Percentiles rank a stretch among this genome's conserved stretches.
Conservation (phyloP, 805 yeast genomes). For the Sporopachydermia lactativora region DNA sequence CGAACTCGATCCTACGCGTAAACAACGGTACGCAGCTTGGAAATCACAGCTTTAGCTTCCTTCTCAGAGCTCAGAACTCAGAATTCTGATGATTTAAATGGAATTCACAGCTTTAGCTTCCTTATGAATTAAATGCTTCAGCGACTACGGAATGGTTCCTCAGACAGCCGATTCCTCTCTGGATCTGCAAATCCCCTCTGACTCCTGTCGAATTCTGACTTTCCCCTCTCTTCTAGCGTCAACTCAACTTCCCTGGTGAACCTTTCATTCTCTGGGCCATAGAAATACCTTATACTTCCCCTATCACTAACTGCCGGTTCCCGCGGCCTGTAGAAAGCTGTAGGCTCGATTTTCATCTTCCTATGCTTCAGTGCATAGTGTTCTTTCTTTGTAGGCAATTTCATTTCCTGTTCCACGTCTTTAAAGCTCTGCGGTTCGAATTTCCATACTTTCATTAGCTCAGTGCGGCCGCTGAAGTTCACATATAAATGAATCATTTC, state of each 20-base stretch:
- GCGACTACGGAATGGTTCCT: too few species aligned
- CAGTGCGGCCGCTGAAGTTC: constrained; percentile 1
- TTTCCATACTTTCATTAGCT: background rate
- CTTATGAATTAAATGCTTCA: too few species aligned
- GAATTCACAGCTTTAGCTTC: too few species aligned
- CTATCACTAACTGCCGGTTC: background rate
- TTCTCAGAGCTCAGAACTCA: too few species aligned
- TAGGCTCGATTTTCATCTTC: background rate
- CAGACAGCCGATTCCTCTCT: too few species aligned
- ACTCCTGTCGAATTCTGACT: too few species aligned
- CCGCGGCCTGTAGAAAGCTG: background rate
- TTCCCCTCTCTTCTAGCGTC: too few species aligned
- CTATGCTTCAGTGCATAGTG: background rate
- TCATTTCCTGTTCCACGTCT: background rate
- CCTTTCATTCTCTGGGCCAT: background rate
- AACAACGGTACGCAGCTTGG: constrained; percentile 32
- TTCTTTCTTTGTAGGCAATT: background rate
- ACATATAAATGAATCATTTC: background rate
- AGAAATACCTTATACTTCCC: background rate
- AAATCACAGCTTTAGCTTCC: background rate
- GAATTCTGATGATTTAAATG: too few species aligned
- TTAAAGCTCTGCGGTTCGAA: background rate
- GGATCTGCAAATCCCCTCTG: too few species aligned
- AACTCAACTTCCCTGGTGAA: background rate
- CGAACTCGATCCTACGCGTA: constrained; percentile 50